phyloP scores from a whole-genome alignment of 768 basidiomycete species.

The Tricholoma sp. region DNA sequence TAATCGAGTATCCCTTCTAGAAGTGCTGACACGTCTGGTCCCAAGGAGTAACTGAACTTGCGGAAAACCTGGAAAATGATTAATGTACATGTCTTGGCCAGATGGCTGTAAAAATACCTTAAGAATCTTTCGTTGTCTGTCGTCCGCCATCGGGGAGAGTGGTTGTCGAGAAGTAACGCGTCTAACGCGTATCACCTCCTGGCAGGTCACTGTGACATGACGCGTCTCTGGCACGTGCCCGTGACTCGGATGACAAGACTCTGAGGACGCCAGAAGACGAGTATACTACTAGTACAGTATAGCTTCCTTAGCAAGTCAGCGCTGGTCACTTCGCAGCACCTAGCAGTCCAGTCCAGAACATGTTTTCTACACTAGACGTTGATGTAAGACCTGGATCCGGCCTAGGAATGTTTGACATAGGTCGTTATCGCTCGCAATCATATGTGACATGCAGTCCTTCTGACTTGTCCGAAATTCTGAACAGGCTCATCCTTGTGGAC shows the following conservation, averaged over 20 bases:
- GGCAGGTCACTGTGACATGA: background rate
- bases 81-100: background rate
- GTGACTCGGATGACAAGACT: too few relatives aligned
- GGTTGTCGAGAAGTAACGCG: background rate
- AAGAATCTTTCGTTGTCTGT: constrained; percentile 43
- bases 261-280: too few relatives aligned
- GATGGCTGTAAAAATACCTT: constrained; percentile 27
- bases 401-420: constrained; percentile 75
- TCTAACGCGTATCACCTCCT: background rate
- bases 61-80: constrained; percentile 59
- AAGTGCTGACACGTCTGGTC: constrained; percentile 70
- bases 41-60: constrained; percentile 84
- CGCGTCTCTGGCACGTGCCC: constrained; percentile 3
- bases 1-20: constrained; percentile 66
- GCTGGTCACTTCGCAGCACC: too few relatives aligned
- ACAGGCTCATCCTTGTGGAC: constrained; percentile 77
- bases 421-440: constrained; percentile 25
- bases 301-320: background rate
- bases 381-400: constrained; percentile 74
- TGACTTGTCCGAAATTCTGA: background rate
- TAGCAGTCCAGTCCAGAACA: constrained; percentile 16
- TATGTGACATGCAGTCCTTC: background rate
- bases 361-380: constrained; percentile 69
- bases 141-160: constrained; percentile 32
- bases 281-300: too few relatives aligned